phyloP scores from a whole-genome alignment of 768 basidiomycete genomes.

The Boletus speciosus region DNA sequence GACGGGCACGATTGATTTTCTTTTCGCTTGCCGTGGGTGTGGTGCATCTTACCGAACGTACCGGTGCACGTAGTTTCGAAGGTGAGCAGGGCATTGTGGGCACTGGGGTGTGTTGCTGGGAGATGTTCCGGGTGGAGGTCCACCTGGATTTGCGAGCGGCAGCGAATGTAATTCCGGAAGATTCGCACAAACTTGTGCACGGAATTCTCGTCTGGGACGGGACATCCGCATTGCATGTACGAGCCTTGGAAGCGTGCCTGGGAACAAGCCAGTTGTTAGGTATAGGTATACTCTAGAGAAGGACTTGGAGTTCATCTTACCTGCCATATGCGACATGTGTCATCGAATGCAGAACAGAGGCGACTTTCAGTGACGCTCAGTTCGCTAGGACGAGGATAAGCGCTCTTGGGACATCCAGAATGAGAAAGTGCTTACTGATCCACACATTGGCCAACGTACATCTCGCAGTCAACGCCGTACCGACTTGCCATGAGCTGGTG shows the following conservation, averaged over 20 bases:
- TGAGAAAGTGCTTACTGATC: slow-evolving; percentile 47
- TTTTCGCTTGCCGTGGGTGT: not conserved
- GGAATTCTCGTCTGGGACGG: slow-evolving; percentile 43
- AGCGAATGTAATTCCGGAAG: slow-evolving; percentile 16
- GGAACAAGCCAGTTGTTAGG: slow-evolving; percentile 9
- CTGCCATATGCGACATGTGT: slow-evolving; percentile 52
- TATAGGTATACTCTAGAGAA: not conserved
- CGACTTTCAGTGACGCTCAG: slow-evolving; percentile 46
- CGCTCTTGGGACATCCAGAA: not conserved
- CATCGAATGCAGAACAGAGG: slow-evolving; percentile 45
- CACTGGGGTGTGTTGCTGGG: slow-evolving; percentile 53
- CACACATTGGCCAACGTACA: slow-evolving; percentile 42
- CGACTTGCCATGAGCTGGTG: slow-evolving; percentile 54
- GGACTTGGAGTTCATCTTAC: slow-evolving; percentile 17
- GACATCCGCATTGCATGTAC: slow-evolving; percentile 62
- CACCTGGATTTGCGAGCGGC: slow-evolving; percentile 31
- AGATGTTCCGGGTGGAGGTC: slow-evolving; percentile 36
- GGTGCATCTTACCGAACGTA: slow-evolving; percentile 12
- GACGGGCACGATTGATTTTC: not conserved
- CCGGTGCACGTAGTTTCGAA: slow-evolving; percentile 24
- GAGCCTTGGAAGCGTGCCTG: slow-evolving; percentile 44
- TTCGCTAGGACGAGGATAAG: slow-evolving; percentile 35
- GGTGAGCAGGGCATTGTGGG: slow-evolving; percentile 47
- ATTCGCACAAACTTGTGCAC: slow-evolving; percentile 41
- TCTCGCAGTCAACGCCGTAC: slow-evolving; percentile 45